Evolutionary conservation across 192 early-diverging fungal species (phyloP).

Genomic region (Coemansia sp.): DNA sequence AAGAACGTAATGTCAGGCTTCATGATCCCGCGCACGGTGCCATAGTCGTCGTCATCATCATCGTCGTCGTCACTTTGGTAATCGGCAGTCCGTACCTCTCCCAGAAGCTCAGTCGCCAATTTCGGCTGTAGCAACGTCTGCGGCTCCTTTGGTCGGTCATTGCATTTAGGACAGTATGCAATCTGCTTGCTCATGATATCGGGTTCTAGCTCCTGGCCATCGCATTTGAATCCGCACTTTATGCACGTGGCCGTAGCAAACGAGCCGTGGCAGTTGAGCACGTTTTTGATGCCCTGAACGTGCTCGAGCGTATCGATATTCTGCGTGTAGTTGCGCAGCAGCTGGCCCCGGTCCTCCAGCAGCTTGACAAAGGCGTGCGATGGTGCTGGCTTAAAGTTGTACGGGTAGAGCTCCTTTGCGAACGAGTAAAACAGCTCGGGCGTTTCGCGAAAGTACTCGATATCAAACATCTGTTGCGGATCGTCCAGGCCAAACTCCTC

Average conservation of each 20-base stretch:
- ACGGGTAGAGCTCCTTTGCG: constrained; percentile 85
- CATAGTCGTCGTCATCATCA: constrained; percentile 57
- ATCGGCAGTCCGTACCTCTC: not conserved
- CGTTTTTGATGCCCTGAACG: constrained; percentile 70
- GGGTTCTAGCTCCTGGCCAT: constrained; percentile 74
- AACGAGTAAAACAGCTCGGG: constrained; percentile 97
- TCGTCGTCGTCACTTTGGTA: constrained; percentile 25
- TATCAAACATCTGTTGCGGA: constrained; percentile 95
- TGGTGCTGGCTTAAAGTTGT: constrained; percentile 81
- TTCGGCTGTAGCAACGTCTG: not conserved
- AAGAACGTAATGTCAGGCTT: constrained; percentile 99
- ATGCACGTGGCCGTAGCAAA: constrained; percentile 93
- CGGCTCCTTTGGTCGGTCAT: constrained; percentile 4
- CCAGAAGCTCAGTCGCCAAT: too few relatives aligned
- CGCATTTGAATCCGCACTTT: constrained; percentile 69
- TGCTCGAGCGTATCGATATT: constrained; percentile 97
- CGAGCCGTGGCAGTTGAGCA: constrained; percentile 94
- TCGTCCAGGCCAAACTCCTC: constrained; percentile 89
- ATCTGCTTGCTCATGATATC: constrained; percentile 74
- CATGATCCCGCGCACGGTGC: constrained; percentile 58
- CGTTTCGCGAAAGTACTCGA: constrained; percentile 78
- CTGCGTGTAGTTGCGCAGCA: constrained; percentile 91
- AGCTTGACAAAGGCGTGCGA: constrained; percentile 86
- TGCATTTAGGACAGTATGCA: constrained; percentile 73
- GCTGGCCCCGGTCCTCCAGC: constrained; percentile 77